Evolutionary conservation across 352 stramenopile genomes (phyloP).

Genomic region (Paralagenidium karlingii): DNA sequence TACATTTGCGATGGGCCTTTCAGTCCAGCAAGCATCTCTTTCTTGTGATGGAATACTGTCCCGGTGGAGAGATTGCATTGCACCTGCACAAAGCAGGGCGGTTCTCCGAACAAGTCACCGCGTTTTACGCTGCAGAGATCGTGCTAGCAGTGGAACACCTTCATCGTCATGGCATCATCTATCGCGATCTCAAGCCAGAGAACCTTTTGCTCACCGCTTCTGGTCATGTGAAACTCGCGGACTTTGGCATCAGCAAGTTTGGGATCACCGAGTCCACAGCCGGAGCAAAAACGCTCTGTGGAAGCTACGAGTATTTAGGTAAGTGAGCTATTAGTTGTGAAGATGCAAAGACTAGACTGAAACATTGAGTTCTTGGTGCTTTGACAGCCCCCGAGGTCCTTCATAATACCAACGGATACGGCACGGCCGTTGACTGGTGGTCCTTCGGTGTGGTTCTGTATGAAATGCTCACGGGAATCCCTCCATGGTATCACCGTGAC

Average conservation of each 20-base stretch:
- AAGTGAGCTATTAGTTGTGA: too few relatives aligned
- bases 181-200: constrained; percentile 73
- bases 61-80: constrained; percentile 48
- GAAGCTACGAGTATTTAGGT: constrained; percentile 68
- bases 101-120: constrained; percentile 38
- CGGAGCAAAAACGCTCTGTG: constrained; percentile 51
- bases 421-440: constrained; percentile 73
- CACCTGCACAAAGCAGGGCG: constrained; percentile 28
- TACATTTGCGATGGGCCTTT: constrained; percentile 72
- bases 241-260: constrained; percentile 80
- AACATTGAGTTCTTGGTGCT: too few relatives aligned
- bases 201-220: constrained; percentile 52
- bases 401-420: constrained; percentile 41
- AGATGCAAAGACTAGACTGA: too few relatives aligned
- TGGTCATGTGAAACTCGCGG: constrained; percentile 65
- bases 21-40: constrained; percentile 47
- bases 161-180: constrained; percentile 73
- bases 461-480: constrained; percentile 62
- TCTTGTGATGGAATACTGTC: constrained; percentile 77
- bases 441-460: constrained; percentile 64
- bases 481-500: constrained; percentile 66
- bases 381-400: constrained; percentile 53
- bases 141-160: constrained; percentile 67
- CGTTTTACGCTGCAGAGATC: constrained; percentile 65
- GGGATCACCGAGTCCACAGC: constrained; percentile 49